Evolutionary conservation across 495 filamentous ascomycete species (phyloP).

Genomic region (Penicillium salamii): DNA sequence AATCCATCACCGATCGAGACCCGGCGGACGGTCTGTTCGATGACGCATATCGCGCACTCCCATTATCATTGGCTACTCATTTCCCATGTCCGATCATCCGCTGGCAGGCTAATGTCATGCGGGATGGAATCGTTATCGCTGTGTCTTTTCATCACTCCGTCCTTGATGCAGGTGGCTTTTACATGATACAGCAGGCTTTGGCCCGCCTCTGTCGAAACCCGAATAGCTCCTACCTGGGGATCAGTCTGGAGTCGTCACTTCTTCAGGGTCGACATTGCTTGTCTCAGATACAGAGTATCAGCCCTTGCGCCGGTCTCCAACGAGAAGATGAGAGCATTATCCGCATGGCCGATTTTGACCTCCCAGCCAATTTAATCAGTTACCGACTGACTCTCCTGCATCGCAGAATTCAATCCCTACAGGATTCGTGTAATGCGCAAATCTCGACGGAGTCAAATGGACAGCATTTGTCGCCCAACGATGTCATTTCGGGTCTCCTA

Average conservation of each 20-base stretch:
- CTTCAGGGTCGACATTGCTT: too few species aligned
- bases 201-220: background rate
- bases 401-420: too few species aligned
- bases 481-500: too few species aligned
- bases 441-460: too few species aligned
- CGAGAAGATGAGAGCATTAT: too few species aligned
- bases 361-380: too few species aligned
- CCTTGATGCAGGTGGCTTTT: background rate
- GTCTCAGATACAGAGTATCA: too few species aligned
- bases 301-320: too few species aligned
- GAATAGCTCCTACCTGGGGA: background rate
- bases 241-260: background rate
- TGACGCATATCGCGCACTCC: background rate
- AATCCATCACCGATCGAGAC: background rate
- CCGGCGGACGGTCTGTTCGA: background rate
- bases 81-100: background rate
- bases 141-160: background rate
- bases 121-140: background rate
- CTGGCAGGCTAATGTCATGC: background rate
- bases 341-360: too few species aligned
- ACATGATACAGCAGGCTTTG: background rate
- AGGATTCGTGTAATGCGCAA: too few species aligned
- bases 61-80: background rate
- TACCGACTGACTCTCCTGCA: too few species aligned
- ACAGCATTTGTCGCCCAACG: too few species aligned